Base-by-base conservation (phyloP, 768 basidiomycete genomes). In the Lentinus tigrinus region DNA sequence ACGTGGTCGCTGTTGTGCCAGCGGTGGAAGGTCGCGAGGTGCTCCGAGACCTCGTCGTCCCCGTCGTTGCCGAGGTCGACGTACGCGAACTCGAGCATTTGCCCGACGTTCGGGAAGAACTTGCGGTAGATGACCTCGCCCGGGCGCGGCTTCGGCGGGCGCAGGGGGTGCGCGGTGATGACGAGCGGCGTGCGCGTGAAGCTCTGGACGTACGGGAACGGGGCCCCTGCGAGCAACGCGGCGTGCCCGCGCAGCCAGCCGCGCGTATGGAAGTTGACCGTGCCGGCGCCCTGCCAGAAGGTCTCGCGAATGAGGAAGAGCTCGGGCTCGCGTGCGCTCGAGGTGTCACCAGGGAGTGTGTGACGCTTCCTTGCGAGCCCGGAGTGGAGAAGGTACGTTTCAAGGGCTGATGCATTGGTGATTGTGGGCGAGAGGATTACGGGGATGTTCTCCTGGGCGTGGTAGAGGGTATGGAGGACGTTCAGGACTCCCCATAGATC, bases 241-340 rank as follows among this genome's bases (percentile, higher is more conserved):
- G 62, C 19, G 67, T 66, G 70, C 66, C 78, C 58, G 63, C 65
- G 71, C 9, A 75, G 47, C 74, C 74, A 76, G 21, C 71, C 69
- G 23, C 63, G 63, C 1, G 56, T 10, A 52, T 77, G 75, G 40
- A 47, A 58, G 14, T 43, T 46, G 14, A 63, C 67, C 5, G 74
- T 75, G 13, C 79, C 81, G 1, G 79, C 80, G 4, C 75, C 80
- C 57, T 81, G 80, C 81, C 81, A 82, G 66, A 82, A 82, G 0
- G 77, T 65, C 0, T 74, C 67, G 26, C 78, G 70, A 10, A 70
- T 71, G 52, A 82, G 71, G 66, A 78, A 78, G 44, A 78, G 57
- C 16, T 72, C 67, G 11, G 65, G 56, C 47, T 63, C 62, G 39
- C 39, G n/a, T 4, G 54, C 44, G 52, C 47, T 50, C 4, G 63